phyloP scores from a whole-genome alignment of 176 grass and related monocot species.

The Typha latifolia region DNA sequence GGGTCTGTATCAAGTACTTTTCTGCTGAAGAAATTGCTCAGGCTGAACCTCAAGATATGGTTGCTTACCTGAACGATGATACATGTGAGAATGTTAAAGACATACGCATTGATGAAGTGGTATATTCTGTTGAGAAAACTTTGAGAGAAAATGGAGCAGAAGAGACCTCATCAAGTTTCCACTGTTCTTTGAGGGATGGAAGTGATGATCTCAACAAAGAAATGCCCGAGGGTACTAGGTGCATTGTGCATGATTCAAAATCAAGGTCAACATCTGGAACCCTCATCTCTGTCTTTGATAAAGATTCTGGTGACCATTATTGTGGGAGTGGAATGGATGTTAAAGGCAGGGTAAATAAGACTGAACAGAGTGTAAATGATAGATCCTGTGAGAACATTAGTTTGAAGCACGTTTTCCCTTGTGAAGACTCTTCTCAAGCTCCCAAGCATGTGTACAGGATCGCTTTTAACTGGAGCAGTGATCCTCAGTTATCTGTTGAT shows the following conservation, averaged over 20 bases:
- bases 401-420: constrained; percentile 5
- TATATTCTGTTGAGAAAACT: constrained; percentile 27
- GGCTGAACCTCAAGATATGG: constrained; percentile 34
- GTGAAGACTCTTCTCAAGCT: constrained; percentile 23
- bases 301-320: constrained; percentile 7
- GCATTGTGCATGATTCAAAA: constrained; percentile 16
- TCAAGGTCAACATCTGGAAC: constrained; percentile 21
- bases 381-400: constrained; percentile 14
- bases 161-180: constrained; percentile 14
- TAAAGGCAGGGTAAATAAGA: constrained; percentile 11
- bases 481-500: constrained; percentile 21
- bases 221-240: constrained; percentile 5
- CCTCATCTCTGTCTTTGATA: constrained; percentile 16
- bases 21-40: constrained; percentile 73
- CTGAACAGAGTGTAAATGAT: background rate
- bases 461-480: constrained; percentile 27
- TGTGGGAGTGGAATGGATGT: constrained; percentile 11
- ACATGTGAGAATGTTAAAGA: constrained; percentile 57
- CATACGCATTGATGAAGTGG: constrained; percentile 68
- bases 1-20: constrained; percentile 26
- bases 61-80: constrained; percentile 30
- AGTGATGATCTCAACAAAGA: constrained; percentile 16
- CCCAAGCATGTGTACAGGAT: constrained; percentile 2
- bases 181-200: constrained; percentile 23
- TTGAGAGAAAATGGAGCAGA: constrained; percentile 28